Evolutionary conservation across 345 rosid species (phyloP), one percentile per base, ranked within the genome.

Genomic region (Gossypium stocksii): DNA sequence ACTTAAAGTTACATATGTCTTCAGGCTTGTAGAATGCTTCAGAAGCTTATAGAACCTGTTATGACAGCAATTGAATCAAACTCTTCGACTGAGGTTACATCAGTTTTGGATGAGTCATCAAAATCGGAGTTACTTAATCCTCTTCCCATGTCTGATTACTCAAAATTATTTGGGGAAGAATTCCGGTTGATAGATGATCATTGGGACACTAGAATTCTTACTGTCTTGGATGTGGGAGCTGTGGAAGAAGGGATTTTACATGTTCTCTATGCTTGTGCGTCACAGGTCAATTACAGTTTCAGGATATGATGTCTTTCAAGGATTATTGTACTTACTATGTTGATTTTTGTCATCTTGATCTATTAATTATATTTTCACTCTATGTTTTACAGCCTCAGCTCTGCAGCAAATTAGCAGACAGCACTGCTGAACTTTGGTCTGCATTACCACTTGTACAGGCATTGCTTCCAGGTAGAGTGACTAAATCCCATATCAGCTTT

Each of bases 201-300:
- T 4, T 83, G 89, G 84, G 89, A 89, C 77, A 69, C 75, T 27
- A 83, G 85, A 80, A 80, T 82, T 83, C 78, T 89, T 54, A 84
- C 80, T 78, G 76, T 88, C 75, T 85, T 91, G 86, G 94, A 91
- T 76, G 73, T 84, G 57, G 86, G 84, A 52, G 92, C 90, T 6
- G 90, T 89, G 71, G 97, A 91, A 85, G 97, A 91, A 84, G 97
- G 92, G 75, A 82, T 89, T 84, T 83, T 91, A 71, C 94, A 91
- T 78, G 89, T 88, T 83, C 92, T 91, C 74, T 88, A 81, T 79
- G 92, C 94, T 80, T 91, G 97, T 86, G 94, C 91, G 75, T 90
- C 94, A 77, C 91, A 91, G 97, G 97, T 91, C 80, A 78, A 83
- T 78, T 86, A 38, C 82, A 72, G 77, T 76, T 70, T 80, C 78